Base-by-base conservation (phyloP, 345 rosid species). In the Pugionium dolabratum region DNA sequence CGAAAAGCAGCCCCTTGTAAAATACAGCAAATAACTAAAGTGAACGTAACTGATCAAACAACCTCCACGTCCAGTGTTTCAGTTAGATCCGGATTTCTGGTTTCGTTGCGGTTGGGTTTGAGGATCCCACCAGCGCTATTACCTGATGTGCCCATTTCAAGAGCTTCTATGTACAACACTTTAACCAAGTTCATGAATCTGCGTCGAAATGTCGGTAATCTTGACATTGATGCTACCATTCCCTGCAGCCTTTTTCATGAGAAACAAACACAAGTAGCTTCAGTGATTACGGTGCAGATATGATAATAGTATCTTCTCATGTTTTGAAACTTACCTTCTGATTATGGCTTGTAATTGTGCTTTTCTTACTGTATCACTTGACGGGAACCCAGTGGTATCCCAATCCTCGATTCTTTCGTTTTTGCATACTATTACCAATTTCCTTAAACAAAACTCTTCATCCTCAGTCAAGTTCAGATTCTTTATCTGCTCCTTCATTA, bases 331-430 rank as follows among this genome's bases (percentile, higher is more conserved):
- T n/a, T 73, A 85, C 96, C 96, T 85, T 79, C 95, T 81, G 4
- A 87, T 80, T 34, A 87, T 79, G 75, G 91, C 95, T 74, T 92
- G 96, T 56, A 89, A 64, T 74, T 87, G 96, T n/a, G 91, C 92
- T 79, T 79, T 85, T 69, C 84, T 81, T 35, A 87, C 79, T 1
- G 48, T 64, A 72, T 84, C 85, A 33, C 47, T n/a, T 3, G 89
- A 83, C 3, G 92, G 88, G 73, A 83, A 92, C 11, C 75, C 78
- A 3, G 68, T 33, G 36, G 66, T 77, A 56, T 85, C 85, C 96
- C 88, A 88, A 26, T 86, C 91, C 73, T 88, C 87, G 1, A 85
- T 84, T 29, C 71, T 81, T 50, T 80, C 85, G 18, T 81, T 86
- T 75, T 79, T 64, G 72, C 70, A 68, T 50, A 44, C 59, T 67